A percentile compares a stretch with the other conserved stretches of the same genome.
phyloP scores from a whole-genome alignment of 495 filamentous ascomycete genomes.

The Wilcoxina mikolae region DNA sequence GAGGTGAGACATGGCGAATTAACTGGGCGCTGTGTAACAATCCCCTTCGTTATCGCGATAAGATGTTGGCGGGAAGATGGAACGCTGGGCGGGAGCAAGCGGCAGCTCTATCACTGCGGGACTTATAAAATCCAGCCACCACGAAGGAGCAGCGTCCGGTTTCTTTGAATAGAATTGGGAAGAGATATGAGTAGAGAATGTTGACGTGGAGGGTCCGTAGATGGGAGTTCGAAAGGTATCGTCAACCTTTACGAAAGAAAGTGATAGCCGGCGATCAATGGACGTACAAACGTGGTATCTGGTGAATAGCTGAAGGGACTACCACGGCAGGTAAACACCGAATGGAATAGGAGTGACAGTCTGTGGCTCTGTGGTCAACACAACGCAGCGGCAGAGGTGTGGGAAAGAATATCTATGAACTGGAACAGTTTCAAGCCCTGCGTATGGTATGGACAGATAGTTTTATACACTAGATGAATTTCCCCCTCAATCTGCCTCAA shows the following conservation, averaged over 20 bases:
- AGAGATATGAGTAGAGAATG: conserved; percentile 7
- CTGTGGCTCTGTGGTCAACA: conserved; percentile 1
- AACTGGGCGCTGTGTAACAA: conserved; percentile 5
- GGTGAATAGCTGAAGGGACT: background rate
- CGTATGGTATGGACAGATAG: background rate
- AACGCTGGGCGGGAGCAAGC: conserved; percentile 1
- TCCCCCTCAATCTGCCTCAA: background rate
- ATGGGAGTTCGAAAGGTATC: too few species aligned
- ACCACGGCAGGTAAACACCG: background rate
- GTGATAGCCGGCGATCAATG: background rate
- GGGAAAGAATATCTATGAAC: background rate
- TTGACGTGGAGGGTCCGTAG: conserved; percentile 20
- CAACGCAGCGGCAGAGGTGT: background rate
- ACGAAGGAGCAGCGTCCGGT: background rate
- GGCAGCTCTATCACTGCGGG: background rate
- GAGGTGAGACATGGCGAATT: conserved; percentile 1
- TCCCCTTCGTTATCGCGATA: background rate
- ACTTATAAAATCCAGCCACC: conserved; percentile 2
- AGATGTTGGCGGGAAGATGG: background rate
- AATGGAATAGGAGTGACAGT: background rate
- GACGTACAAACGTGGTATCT: conserved; percentile 2
- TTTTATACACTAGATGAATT: conserved; percentile 1
- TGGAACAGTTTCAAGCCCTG: background rate
- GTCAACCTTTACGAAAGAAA: background rate
- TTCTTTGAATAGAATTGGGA: background rate